Base-by-base conservation (phyloP, 805 yeast genomes). In the Saccharomycopsis selenospora region DNA sequence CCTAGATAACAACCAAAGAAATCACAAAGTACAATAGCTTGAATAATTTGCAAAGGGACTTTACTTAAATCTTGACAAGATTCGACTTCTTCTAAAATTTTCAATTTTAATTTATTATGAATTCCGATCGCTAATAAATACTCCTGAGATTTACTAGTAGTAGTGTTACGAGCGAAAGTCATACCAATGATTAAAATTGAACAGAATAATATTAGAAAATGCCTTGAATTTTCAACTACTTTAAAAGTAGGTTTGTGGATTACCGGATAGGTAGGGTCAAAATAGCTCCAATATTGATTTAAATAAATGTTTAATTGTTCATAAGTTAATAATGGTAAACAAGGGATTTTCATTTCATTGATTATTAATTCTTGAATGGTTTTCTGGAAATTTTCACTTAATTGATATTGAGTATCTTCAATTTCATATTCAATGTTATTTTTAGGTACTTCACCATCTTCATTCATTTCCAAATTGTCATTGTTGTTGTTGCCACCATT, bases 231-330 rank as follows among this genome's bases (percentile, higher is more conserved):
- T 10, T 33, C 38, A 6, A 33, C 38, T 6, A 33, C 18, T 10
- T 46, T 51, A 43, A 66, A 66, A 1, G 69, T 64, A 0, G 70
- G 60, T 13, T 59, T 56, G 53, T 71, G 75, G 10, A 71, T 58
- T 8, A 71, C 60, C 1, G 75, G 75, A 51, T 62, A 71, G 23
- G 61, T 57, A 8, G 64, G 54, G 52, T 62, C 65, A 48, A 69
- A 69, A 40, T 61, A 56, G 3, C 52, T 51, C 73, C 74, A 71
- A 51, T 59, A 68, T 7, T 57, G 56, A 8, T 40, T 52, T 7
- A 66, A 44, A 48, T 60, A 67, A 7, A 20, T 24, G 22, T 55
- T 46, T 2, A 59, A 36, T 10, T 50, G 42, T 5, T 24, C 36
- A 2, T 50, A 20, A 6, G 46, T 49, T 41, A 55, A 42, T 3